Evolutionary conservation across 2,329 filamentous ascomycete species (phyloP).

Genomic region (Ophiostoma ips): DNA sequence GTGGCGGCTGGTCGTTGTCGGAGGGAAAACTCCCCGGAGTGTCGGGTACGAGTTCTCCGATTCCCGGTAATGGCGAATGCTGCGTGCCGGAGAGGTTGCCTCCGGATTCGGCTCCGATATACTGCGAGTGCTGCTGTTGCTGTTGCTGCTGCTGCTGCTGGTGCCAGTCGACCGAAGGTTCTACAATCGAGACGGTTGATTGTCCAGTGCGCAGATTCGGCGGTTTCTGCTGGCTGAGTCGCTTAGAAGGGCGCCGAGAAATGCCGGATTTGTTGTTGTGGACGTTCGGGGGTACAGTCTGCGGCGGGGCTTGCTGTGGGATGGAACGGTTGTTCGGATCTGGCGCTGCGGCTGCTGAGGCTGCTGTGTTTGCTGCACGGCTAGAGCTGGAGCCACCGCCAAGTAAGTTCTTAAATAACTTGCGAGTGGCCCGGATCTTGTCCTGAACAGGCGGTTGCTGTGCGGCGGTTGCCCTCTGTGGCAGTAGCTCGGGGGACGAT

Average conservation of each 20-base stretch:
- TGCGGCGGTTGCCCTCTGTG: slow-evolving; percentile 1
- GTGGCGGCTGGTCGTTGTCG: slow-evolving; percentile 25
- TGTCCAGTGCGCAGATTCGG: slow-evolving; percentile 29
- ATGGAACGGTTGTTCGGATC: slow-evolving; percentile 2
- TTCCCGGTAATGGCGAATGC: slow-evolving; percentile 31
- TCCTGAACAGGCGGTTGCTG: slow-evolving; percentile 20
- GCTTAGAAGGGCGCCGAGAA: slow-evolving; percentile 42
- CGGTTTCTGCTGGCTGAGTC: slow-evolving; percentile 34
- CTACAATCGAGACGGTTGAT: slow-evolving; percentile 25
- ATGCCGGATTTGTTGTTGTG: slow-evolving; percentile 38
- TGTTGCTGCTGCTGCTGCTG: slow-evolving; percentile 3
- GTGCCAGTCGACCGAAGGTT: slow-evolving; percentile 22
- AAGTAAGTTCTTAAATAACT: slow-evolving; percentile 41
- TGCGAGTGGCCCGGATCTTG: slow-evolving; percentile 35
- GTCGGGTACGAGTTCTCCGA: slow-evolving; percentile 22
- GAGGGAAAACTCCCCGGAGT: slow-evolving; percentile 19
- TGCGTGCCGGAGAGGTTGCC: slow-evolving; percentile 15
- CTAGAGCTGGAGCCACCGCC: slow-evolving; percentile 24
- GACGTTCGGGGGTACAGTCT: slow-evolving; percentile 18
- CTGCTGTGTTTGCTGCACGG: slow-evolving; percentile 16
- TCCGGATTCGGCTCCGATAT: not conserved
- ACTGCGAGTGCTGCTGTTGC: slow-evolving; percentile 2
- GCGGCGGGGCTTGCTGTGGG: slow-evolving; percentile 2
- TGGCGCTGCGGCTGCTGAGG: slow-evolving; percentile 11
- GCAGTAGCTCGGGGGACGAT: slow-evolving; percentile 16